These are phyloP conservation scores for Rhodamnia argentea DNA, from an alignment of 345 rosid species.

Conservation along the genomic window DNA sequence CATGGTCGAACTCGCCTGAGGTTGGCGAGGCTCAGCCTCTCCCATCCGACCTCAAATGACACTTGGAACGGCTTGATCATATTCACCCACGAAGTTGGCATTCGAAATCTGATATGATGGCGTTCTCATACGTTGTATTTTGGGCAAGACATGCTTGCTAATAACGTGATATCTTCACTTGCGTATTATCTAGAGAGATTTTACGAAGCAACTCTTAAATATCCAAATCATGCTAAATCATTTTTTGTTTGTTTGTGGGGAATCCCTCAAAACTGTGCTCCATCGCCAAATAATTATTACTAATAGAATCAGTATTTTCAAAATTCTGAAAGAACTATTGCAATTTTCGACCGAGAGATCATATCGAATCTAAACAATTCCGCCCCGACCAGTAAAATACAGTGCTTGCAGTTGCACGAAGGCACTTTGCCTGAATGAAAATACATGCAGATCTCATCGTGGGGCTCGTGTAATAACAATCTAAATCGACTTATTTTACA, in stretches of 20 bases:
- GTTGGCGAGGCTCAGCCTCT: too few relatives aligned
- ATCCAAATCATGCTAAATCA: background rate
- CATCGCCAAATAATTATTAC: background rate
- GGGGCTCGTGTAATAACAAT: background rate
- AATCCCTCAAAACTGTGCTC: background rate
- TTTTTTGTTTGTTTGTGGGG: background rate
- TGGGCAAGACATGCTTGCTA: too few relatives aligned
- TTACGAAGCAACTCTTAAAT: background rate
- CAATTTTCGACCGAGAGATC: background rate
- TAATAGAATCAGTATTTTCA: background rate
- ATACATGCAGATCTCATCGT: background rate
- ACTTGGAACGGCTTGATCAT: too few relatives aligned
- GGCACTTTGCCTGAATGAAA: background rate
- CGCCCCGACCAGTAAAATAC: background rate
- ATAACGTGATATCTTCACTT: background rate
- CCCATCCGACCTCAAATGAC: too few relatives aligned
- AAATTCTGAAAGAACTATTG: background rate
- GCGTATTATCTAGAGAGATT: background rate
- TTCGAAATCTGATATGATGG: too few relatives aligned
- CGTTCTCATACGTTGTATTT: too few relatives aligned
- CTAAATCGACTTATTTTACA: background rate
- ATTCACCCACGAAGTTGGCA: too few relatives aligned
- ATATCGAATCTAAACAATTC: too few relatives aligned
- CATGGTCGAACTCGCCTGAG: too few relatives aligned
- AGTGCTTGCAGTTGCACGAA: background rate